Evolutionary conservation across 345 rosid species (phyloP), one percentile per base, ranked within the genome.

Genomic region (Moricandia moricandioides): DNA sequence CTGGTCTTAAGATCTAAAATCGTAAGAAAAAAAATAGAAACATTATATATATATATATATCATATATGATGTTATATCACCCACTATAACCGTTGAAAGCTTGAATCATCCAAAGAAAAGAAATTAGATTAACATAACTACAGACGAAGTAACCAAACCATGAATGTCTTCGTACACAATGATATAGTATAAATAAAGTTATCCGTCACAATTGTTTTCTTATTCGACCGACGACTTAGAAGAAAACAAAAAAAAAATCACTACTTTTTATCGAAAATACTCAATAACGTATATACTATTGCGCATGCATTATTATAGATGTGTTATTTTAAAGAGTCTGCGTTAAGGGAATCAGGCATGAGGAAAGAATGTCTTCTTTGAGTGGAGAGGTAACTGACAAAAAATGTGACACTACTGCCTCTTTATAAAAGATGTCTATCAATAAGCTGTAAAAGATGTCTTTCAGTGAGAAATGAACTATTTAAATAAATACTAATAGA

Each of bases 381-480:
- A 63, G 70, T 76, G 70, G 80, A 76, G 75, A 62, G 51, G 64
- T 54, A 8, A 62, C 58, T 55, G 70, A 62, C 70, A 76, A 76
- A 47, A 54, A 43, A 5, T 55, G 45, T 12, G 75, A 69, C 75
- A 62, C 57, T 62, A 62, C 21, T 62, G 75, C 75, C 59, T 69
- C 14, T 69, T 70, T 76, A 74, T 69, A 21, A 62, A 76, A 54
- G 70, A 55, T 62, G 49, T 47, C 24, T 76, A 69, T 62, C 75
- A 76, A 69, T 29, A 52, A 35, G 29, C 70, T 76, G 79, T 76
- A 18, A 62, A 76, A 52, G 69, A 54, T 62, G 47, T 47, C 21
- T 76, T 62, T 62, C 75, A 76, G 62, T 29, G 37, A 4, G 52
- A 7, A 62, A 33, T 59, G 30, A 67, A 57, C 54, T n/a, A 27